Evolutionary conservation across 257 asterid species (phyloP).

Genomic region (Fraxinus excelsior): DNA sequence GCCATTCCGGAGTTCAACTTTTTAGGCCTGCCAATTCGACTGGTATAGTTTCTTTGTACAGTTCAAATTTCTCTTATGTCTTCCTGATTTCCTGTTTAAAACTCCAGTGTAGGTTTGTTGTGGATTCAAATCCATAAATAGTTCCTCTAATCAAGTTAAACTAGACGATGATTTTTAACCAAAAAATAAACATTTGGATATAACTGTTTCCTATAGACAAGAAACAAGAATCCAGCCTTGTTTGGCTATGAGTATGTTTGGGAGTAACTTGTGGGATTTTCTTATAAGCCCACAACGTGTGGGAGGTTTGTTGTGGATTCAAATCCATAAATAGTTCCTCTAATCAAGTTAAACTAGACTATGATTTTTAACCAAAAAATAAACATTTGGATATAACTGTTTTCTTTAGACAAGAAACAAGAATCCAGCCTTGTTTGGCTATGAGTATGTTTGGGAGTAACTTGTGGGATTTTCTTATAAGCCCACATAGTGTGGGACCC

Average conservation of each 20-base stretch:
- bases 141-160: background rate
- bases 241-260: background rate
- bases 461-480: too few species aligned
- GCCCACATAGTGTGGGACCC: too few species aligned
- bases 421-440: conserved; percentile 1
- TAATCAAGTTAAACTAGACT: background rate
- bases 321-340: background rate
- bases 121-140: background rate
- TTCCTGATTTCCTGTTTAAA: background rate
- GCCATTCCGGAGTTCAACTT: conserved; percentile 52
- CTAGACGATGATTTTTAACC: background rate
- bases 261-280: too few species aligned
- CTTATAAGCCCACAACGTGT: too few species aligned
- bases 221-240: background rate
- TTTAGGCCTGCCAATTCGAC: conserved; percentile 75
- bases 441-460: background rate
- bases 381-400: background rate
- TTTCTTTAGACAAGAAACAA: background rate
- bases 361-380: background rate
- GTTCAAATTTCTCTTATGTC: conserved; percentile 18
- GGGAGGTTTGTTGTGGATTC: background rate
- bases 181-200: background rate
- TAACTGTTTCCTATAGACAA: background rate
- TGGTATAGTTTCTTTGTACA: conserved; percentile 40
- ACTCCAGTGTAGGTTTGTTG: background rate